Base-by-base conservation (phyloP, 495 filamentous ascomycete species). In the Hyaloscypha hepaticicola region DNA sequence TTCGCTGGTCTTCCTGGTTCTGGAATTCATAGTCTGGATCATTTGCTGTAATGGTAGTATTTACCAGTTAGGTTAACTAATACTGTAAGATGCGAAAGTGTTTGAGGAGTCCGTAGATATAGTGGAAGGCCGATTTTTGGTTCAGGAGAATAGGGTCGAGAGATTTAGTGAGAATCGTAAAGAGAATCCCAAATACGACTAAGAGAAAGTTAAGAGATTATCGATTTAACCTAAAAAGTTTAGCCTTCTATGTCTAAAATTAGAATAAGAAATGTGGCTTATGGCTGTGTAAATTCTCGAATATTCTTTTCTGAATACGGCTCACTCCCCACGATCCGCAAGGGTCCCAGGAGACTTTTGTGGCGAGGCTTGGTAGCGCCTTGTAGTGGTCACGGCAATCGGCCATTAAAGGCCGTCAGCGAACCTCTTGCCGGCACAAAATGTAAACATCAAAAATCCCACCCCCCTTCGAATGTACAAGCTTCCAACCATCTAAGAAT, bases 111-210 rank as follows among this genome's bases (percentile, higher is more conserved):
- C 12, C 27, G 38, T 51, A 60, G 11, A 49, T 51, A 61, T 45
- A n/a, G 58, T 61, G 29, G 22, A 41, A 61, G 41, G 58, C 1
- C 0, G 58, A 21, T 51, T 62, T 62, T 62, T 62, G 45, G 49
- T 62, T 62, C 21, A 62, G 60, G 45, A 62, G 60, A 62, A 62
- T 62, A 55, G 3, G 28, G 60, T 29, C 25, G 49, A 55, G 60
- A 9, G 19, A 59, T 59, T 51, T 11, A 61, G 58, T 50, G 24
- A 51, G 1, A 61, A 61, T 59, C 31, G 56, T 59, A 9, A 34
- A 34, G 6, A 61, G 38, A 61, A 61, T 59, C 29, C 56, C 14
- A 59, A 59, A 48, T 59, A 59, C 31, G 22, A 31, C 56, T 59
- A 11, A 27, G 21, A 14, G 21, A 28, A 57, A 38, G 33, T 59